These are phyloP conservation scores for Kazachstania sp. DNA, from an alignment of 1,139 yeast species.

Conservation along the genomic window DNA sequence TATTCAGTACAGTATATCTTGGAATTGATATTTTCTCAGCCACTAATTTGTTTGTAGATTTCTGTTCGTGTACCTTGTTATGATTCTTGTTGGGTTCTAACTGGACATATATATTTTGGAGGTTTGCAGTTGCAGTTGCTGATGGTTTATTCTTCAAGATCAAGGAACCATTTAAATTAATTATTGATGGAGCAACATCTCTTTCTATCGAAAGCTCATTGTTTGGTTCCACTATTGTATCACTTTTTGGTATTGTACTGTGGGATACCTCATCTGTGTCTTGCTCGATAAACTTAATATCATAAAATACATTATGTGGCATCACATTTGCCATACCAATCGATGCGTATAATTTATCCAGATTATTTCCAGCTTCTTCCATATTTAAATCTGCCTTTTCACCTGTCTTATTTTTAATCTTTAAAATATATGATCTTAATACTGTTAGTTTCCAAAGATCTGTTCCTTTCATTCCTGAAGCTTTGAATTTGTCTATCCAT, in stretches of 20 bases:
- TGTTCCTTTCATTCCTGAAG: constrained; percentile 59
- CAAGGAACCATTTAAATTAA: constrained; percentile 29
- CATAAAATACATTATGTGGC: constrained; percentile 65
- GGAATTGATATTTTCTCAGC: constrained; percentile 1
- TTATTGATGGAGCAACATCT: not conserved
- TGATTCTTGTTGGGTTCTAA: constrained; percentile 32
- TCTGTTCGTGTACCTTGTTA: constrained; percentile 4
- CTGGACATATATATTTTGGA: constrained; percentile 58
- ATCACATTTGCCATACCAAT: constrained; percentile 32
- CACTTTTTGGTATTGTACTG: not conserved
- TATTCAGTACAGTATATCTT: constrained; percentile 35
- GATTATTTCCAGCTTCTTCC: constrained; percentile 10
- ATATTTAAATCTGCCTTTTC: not conserved
- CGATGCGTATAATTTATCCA: constrained; percentile 23
- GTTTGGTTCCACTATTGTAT: not conserved
- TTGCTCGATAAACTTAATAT: constrained; percentile 32
- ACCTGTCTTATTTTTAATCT: constrained; percentile 37
- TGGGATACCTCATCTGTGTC: not conserved
- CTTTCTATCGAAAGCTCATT: not conserved
- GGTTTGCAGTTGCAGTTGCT: constrained; percentile 50
- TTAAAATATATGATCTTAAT: constrained; percentile 57
- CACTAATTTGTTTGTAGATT: not conserved
- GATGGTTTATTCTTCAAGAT: constrained; percentile 32
- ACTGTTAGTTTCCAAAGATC: constrained; percentile 80
- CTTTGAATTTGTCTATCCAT: constrained; percentile 62